A percentile compares a stretch with the other conserved stretches of the same genome.
Conservation (phyloP, 2,329 filamentous ascomycete species). For the Leptodontidium sp. region DNA sequence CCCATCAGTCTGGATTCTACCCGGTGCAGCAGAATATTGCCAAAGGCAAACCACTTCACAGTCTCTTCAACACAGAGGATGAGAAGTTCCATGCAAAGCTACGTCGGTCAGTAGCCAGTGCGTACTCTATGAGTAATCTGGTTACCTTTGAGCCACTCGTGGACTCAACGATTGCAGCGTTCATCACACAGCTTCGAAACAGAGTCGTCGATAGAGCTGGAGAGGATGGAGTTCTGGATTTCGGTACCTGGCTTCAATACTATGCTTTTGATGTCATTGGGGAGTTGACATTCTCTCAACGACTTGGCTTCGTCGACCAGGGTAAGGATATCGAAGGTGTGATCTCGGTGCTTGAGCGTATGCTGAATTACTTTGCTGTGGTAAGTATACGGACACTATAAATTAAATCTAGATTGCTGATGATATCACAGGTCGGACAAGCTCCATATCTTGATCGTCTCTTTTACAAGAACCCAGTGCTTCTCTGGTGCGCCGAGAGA, state of each 20-base stretch:
- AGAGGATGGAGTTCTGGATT: conserved; percentile 57
- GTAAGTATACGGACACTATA: conserved; percentile 51
- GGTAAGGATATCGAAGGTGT: conserved; percentile 80
- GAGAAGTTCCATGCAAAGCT: conserved; percentile 80
- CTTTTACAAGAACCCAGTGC: conserved; percentile 77
- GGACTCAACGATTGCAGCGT: conserved; percentile 75
- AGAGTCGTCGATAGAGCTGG: conserved; percentile 7
- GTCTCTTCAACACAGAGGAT: conserved; percentile 78
- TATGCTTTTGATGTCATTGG: conserved; percentile 85
- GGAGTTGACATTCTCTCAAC: conserved; percentile 77
- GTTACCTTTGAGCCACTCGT: conserved; percentile 84
- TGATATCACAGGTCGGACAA: conserved; percentile 66
- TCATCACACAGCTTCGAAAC: conserved; percentile 47
- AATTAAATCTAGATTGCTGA: too few relatives aligned
- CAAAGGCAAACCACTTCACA: conserved; percentile 72
- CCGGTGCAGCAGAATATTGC: conserved; percentile 77
- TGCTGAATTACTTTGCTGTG: conserved; percentile 76
- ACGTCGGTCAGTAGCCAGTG: conserved; percentile 76
- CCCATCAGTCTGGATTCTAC: conserved; percentile 75
- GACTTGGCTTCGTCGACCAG: conserved; percentile 77
- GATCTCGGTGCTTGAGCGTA: conserved; percentile 65
- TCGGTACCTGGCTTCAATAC: conserved; percentile 78
- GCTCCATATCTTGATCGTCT: conserved; percentile 75
- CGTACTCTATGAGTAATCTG: conserved; percentile 79
- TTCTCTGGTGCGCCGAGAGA: conserved; percentile 71